These are phyloP conservation scores for Dissophora globulifera DNA, from an alignment of 192 early-diverging fungal genomes.

Conservation along the genomic window DNA sequence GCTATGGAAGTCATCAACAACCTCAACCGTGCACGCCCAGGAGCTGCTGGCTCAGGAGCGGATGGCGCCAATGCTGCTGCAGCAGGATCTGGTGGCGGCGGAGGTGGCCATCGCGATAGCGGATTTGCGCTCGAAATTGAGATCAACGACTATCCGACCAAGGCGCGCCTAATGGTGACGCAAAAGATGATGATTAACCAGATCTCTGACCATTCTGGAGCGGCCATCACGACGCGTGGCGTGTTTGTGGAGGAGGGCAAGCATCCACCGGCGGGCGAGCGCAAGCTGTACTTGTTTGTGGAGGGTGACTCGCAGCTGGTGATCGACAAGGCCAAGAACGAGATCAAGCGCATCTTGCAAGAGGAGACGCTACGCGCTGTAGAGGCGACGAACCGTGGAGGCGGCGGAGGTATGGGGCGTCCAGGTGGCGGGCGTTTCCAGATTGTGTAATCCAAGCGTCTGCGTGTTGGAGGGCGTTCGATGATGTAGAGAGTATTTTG, in stretches of 20 bases:
- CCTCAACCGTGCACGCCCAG: slow-evolving; percentile 48
- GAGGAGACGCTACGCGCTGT: slow-evolving; percentile 84
- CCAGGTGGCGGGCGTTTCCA: slow-evolving; percentile 24
- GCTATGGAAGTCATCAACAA: slow-evolving; percentile 49
- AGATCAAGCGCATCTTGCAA: slow-evolving; percentile 91
- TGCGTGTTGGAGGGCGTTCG: no score
- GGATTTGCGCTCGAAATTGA: slow-evolving; percentile 87
- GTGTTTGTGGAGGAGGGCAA: slow-evolving; percentile 90
- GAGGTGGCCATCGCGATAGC: slow-evolving; percentile 52
- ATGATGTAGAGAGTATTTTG: no score
- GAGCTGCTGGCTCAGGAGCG: slow-evolving; percentile 68
- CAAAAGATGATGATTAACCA: slow-evolving; percentile 89
- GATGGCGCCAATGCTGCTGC: slow-evolving; percentile 65
- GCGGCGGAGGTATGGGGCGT: slow-evolving; percentile 22
- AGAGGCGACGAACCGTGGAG: slow-evolving; percentile 70
- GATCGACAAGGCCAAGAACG: slow-evolving; percentile 91
- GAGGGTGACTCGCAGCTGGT: slow-evolving; percentile 91
- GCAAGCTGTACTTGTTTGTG: slow-evolving; percentile 95
- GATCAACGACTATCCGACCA: slow-evolving; percentile 98
- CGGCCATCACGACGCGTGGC: slow-evolving; percentile 96
- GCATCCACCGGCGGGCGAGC: slow-evolving; percentile 76
- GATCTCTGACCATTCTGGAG: slow-evolving; percentile 92
- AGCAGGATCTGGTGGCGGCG: slow-evolving; percentile 55
- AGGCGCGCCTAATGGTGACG: slow-evolving; percentile 95
- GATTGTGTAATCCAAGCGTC: slow-evolving; percentile 6